Evolutionary conservation across 768 basidiomycete genomes (phyloP), one percentile per base, ranked within the genome.

Genomic region (Paxillus involutus): DNA sequence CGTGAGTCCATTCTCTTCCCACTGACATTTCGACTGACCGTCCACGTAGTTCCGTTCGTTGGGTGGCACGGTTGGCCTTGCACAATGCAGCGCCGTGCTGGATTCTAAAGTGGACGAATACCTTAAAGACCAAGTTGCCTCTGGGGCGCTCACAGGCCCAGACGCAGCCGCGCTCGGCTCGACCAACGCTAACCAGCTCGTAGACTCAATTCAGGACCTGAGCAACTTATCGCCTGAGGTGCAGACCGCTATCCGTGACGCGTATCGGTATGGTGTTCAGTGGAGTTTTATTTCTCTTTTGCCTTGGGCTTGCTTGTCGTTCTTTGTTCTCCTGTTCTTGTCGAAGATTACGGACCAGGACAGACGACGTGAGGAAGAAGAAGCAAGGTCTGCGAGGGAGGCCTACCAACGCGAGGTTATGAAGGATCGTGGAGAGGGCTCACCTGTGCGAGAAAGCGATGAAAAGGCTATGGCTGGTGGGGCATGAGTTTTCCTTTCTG

Each of bases 281-380:
- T 76, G 69, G 69, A 60, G 60, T 21, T 77, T 78, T 59, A 66
- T 76, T 52, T 75, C 71, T 24, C 59, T 78, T 33, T 49, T 78
- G 12, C 76, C 77, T 0, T 78, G 78, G 76, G 57, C 62, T n/a
- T 70, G 37, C 21, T 33, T 75, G n/a, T 54, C 65, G 10, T 53
- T 66, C 40, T 13, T 76, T 47, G 17, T 64, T 12, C 62, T 66
- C 39, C 53, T 75, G 44, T 70, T 73, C 53, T 55, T 78, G 60
- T 50, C 55, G 8, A 68, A 67, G 8, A 72, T 76, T 43, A 60
- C 55, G 33, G 67, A 71, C 46, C 55, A 63, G 49, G 67, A 69
- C 44, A 47, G 55, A 19, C 47, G 52, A 47, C 44, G 45, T 60
- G 45, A 44, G 16, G 46, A 42, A 14, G 45, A 29, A 13, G 44